Evolutionary conservation across 495 filamentous ascomycete species (phyloP).

Genomic region (Penicillium taxi): DNA sequence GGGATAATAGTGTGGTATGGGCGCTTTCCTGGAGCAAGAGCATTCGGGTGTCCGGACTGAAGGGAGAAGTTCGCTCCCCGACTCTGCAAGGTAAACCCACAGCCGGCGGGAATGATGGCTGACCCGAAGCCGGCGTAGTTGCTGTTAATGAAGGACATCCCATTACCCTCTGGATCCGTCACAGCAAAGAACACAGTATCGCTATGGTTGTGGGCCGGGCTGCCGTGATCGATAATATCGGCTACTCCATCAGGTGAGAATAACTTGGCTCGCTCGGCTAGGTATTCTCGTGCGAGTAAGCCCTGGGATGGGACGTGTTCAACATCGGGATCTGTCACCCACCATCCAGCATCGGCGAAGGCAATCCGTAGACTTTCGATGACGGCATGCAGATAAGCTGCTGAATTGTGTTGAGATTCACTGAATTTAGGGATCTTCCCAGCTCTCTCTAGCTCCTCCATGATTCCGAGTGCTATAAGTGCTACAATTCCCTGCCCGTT

Average conservation of each 20-base stretch:
- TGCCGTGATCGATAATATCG: constrained; percentile 54
- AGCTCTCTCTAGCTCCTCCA: constrained; percentile 70
- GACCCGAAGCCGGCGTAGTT: constrained; percentile 90
- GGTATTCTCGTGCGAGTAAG: constrained; percentile 54
- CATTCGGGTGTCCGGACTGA: constrained; percentile 62
- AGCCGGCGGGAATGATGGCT: constrained; percentile 69
- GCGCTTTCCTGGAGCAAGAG: constrained; percentile 69
- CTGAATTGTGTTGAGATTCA: constrained; percentile 63
- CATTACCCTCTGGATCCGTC: constrained; percentile 76
- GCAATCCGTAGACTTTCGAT: constrained; percentile 87
- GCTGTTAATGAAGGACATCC: constrained; percentile 92
- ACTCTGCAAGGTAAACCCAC: constrained; percentile 91
- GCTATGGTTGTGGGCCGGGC: constrained; percentile 58
- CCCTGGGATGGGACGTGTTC: constrained; percentile 54
- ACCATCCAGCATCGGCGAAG: constrained; percentile 88
- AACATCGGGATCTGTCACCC: constrained; percentile 73
- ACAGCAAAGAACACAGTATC: constrained; percentile 94
- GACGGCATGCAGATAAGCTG: constrained; percentile 76
- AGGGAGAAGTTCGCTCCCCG: constrained; percentile 82
- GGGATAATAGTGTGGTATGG: constrained; percentile 99
- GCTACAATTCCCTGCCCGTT: constrained; percentile 96
- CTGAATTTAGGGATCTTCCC: constrained; percentile 64
- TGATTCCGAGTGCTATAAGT: constrained; percentile 84
- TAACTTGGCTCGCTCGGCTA: constrained; percentile 58
- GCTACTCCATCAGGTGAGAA: constrained; percentile 55